A percentile compares a stretch with the other conserved stretches of the same genome.
phyloP scores from a whole-genome alignment of 495 filamentous ascomycete species.

The Pyronema omphalodes region DNA sequence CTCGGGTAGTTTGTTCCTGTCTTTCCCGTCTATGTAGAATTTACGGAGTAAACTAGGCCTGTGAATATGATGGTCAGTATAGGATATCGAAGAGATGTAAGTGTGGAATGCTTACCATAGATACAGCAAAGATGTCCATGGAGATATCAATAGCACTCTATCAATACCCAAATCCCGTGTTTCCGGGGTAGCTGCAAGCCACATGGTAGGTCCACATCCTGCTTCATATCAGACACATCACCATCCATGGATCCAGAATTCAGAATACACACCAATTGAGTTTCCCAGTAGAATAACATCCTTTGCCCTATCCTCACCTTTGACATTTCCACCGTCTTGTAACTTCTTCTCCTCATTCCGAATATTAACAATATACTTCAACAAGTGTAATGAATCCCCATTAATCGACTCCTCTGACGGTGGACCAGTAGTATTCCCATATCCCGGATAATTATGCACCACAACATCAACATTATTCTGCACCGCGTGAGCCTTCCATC shows the following conservation, averaged over 20 bases:
- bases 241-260: no score
- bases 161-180: neutral
- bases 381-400: neutral
- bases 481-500: neutral
- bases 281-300: neutral
- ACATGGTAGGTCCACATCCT: neutral
- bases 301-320: no score
- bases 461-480: no score
- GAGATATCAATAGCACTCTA: neutral
- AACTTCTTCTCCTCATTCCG: neutral
- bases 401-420: no score
- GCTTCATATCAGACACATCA: neutral
- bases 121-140: neutral
- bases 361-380: neutral
- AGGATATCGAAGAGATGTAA: no score
- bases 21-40: no score
- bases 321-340: no score
- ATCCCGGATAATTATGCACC: no score
- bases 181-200: neutral
- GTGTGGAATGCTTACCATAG: neutral
- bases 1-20: no score
- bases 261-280: neutral
- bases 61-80: no score
- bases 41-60: no score
- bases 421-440: no score